A percentile compares a stretch with the other conserved stretches of the same genome.
phyloP scores from a whole-genome alignment of 2,329 filamentous ascomycete species.

The Fusarium brevicatenulatum region DNA sequence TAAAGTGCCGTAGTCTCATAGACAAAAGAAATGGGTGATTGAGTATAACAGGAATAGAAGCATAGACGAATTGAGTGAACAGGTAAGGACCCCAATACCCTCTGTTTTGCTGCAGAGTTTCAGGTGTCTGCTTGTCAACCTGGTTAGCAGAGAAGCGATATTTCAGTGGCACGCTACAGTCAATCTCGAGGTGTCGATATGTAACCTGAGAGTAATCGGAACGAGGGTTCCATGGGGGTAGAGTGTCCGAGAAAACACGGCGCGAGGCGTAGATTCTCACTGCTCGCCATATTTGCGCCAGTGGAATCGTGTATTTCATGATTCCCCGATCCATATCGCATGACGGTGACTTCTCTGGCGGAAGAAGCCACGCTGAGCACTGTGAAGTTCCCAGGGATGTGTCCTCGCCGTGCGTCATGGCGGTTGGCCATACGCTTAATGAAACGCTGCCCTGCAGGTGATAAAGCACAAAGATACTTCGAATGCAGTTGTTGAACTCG shows the following conservation, averaged over 20 bases:
- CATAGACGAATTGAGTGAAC: background rate
- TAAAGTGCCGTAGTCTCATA: background rate
- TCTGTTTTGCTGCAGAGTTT: background rate
- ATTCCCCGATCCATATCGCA: background rate
- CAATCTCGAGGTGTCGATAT: background rate
- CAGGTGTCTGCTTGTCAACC: background rate
- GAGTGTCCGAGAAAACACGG: background rate
- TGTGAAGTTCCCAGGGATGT: background rate
- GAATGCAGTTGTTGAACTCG: background rate
- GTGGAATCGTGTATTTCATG: background rate
- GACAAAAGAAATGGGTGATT: background rate
- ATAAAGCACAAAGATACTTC: background rate
- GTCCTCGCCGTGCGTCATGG: background rate
- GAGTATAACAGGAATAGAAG: background rate
- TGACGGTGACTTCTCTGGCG: background rate
- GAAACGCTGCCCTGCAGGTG: background rate
- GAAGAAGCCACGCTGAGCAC: background rate
- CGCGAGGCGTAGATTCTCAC: background rate
- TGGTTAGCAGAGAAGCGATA: background rate
- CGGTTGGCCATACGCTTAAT: background rate
- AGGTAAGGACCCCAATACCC: background rate
- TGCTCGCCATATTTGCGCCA: background rate
- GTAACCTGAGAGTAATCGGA: background rate
- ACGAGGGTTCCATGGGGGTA: background rate
- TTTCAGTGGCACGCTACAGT: background rate